Evolutionary conservation across 805 yeast species (phyloP).

Genomic region (Ogataea thermomethanolica): DNA sequence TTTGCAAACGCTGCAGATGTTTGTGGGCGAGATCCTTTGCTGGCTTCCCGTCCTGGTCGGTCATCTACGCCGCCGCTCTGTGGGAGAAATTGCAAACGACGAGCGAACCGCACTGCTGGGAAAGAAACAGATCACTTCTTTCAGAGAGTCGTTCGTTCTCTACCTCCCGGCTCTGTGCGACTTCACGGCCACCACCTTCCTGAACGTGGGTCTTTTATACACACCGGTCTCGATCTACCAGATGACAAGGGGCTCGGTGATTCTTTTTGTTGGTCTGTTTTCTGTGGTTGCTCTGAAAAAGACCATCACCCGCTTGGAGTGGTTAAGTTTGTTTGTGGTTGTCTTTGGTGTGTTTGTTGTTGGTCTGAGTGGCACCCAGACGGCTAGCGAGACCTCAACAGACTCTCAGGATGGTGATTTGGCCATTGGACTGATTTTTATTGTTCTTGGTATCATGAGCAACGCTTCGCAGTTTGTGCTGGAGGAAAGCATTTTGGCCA

Average conservation of each 20-base stretch:
- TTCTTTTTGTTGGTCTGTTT: constrained; percentile 70
- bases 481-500: constrained; percentile 64
- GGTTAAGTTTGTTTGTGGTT: constrained; percentile 64
- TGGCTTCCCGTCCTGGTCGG: constrained; percentile 32
- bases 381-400: constrained; percentile 14
- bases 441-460: constrained; percentile 60
- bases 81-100: not conserved
- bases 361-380: constrained; percentile 61
- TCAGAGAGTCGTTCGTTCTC: constrained; percentile 34
- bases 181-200: constrained; percentile 65
- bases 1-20: constrained; percentile 77
- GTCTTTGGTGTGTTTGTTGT: constrained; percentile 68
- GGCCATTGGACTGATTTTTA: constrained; percentile 53
- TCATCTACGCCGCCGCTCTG: not conserved
- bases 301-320: constrained; percentile 56
- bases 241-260: constrained; percentile 80
- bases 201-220: constrained; percentile 70
- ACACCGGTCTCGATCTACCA: constrained; percentile 80
- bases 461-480: constrained; percentile 75
- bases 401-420: constrained; percentile 27
- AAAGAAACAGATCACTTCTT: constrained; percentile 15
- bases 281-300: constrained; percentile 60
- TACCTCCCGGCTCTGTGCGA: constrained; percentile 71
- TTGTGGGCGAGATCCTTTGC: constrained; percentile 59
- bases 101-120: constrained; percentile 1